These are phyloP conservation scores for Yamadazyma conglobata DNA, from an alignment of 1,139 yeast species.

Conservation along the genomic window DNA sequence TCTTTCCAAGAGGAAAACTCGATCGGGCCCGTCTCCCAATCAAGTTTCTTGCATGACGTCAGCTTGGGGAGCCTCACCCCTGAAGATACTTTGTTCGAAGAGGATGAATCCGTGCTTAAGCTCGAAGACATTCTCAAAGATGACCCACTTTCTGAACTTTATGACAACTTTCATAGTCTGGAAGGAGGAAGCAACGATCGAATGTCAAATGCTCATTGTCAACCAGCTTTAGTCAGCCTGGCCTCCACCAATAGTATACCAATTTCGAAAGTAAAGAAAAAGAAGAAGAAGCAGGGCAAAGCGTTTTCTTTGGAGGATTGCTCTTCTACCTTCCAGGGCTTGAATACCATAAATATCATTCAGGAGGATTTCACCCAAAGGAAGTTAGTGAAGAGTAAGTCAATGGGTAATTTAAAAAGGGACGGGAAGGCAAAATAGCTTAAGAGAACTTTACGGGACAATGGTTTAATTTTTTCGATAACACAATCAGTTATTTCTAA, in stretches of 20 bases:
- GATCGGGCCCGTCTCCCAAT: not conserved
- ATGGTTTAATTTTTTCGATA: too few species aligned
- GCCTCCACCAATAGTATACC: conserved; percentile 1
- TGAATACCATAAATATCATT: conserved; percentile 13
- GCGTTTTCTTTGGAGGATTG: conserved; percentile 26
- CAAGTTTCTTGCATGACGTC: conserved; percentile 1
- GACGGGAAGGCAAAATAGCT: too few species aligned
- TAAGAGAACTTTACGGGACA: too few species aligned
- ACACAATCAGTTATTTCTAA: too few species aligned
- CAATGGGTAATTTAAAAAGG: conserved; percentile 1
- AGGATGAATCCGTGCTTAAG: conserved; percentile 4
- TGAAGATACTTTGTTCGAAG: conserved; percentile 12
- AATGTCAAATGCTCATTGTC: conserved; percentile 9
- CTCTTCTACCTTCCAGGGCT: conserved; percentile 21
- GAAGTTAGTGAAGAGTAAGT: conserved; percentile 2
- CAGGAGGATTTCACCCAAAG: conserved; percentile 4
- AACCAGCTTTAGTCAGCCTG: too few species aligned
- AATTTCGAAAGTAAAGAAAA: conserved; percentile 1
- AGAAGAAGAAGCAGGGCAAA: conserved; percentile 9
- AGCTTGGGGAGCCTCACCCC: conserved; percentile 16
- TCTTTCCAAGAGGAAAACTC: conserved; percentile 4
- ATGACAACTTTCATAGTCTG: not conserved
- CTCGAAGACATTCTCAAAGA: conserved; percentile 16
- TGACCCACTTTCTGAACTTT: conserved; percentile 12
- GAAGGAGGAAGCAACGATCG: too few species aligned